These are phyloP conservation scores for Domatiomyces catenatus DNA, from an alignment of 2,329 filamentous ascomycete species.

Conservation along the genomic window DNA sequence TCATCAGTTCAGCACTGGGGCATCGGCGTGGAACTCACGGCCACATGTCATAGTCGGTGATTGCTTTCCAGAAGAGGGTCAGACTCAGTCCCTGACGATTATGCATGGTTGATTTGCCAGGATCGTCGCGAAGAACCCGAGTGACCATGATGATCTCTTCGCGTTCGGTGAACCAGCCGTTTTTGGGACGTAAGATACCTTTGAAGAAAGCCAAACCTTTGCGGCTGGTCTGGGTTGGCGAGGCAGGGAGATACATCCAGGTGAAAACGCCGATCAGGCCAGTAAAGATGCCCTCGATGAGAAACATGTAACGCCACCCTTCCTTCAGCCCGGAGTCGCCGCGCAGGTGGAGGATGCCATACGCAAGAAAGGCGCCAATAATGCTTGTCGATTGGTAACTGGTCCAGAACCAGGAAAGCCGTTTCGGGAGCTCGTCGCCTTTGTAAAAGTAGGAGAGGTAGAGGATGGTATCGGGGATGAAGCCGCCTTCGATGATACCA, in stretches of 20 bases:
- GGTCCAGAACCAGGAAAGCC: slow-evolving; percentile 57
- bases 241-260: slow-evolving; percentile 46
- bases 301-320: slow-evolving; percentile 29
- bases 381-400: slow-evolving; percentile 30
- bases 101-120: slow-evolving; percentile 45
- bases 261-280: slow-evolving; percentile 40
- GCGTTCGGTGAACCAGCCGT: slow-evolving; percentile 44
- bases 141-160: slow-evolving; percentile 49
- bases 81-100: slow-evolving; percentile 42
- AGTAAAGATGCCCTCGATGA: slow-evolving; percentile 29
- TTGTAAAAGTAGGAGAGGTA: slow-evolving; percentile 52
- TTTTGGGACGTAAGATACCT: slow-evolving; percentile 22
- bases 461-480: slow-evolving; percentile 32
- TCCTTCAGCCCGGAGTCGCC: slow-evolving; percentile 28
- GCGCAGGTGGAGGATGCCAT: slow-evolving; percentile 23
- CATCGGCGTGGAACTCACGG: slow-evolving; percentile 17
- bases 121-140: slow-evolving; percentile 43
- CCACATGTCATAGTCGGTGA: slow-evolving; percentile 48
- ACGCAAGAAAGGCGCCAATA: slow-evolving; percentile 14
- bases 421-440: slow-evolving; percentile 49
- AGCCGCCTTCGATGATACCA: slow-evolving; percentile 34
- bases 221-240: slow-evolving; percentile 47
- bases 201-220: slow-evolving; percentile 38
- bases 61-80: slow-evolving; percentile 41
- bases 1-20: slow-evolving; percentile 30